Evolutionary conservation across 108 stramenopile genomes (phyloP), one percentile per base, ranked within the genome.

Genomic region (Cyclotella sp.): DNA sequence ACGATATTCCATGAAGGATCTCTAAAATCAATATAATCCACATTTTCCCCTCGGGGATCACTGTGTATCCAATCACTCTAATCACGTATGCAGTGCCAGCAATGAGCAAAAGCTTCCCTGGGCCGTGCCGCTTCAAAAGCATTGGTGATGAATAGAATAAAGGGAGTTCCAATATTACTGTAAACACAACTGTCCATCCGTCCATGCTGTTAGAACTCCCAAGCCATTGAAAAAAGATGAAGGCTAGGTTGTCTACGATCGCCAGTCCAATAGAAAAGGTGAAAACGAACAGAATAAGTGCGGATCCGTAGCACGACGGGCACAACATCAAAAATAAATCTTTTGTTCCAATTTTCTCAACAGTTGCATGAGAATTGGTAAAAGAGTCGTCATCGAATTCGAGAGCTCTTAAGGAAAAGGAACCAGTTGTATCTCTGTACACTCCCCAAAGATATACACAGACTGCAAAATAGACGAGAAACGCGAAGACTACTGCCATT

Each of bases 1-100:
- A 93, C 10, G 89, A 89, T 28, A 91, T 65, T 8, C 90, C 92
- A 68, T 93, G 92, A 18, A 93, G 69, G 9, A 87, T 79, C 75
- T 93, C 92, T n/a, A 91, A 77, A 10, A 79, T 45, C 24, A 93
- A 63, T 15, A 91, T 76, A 16, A 78, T 67, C 51, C 42, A 39
- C 65, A 79, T 67, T 30, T 82, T 39, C 0, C 79, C 83, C 28
- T 80, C 47, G 0, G 90, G 87, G 24, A 90, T 54, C 15, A 87
- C 21, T 9, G 85, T 84, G 43, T 89, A 93, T 8, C 92, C 88
- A 46, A 88, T 13, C 14, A 89, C 84, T 26, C 92, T 80, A 14
- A 85, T 55, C 54, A 86, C 63, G 52, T 89, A 93, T 8, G 80
- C 78, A n/a, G 83, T 4, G 8, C 77, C 70, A 43, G 87, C 88